Conservation (phyloP, 164 flowering plant species). For the Aristolochia fimbriata region DNA sequence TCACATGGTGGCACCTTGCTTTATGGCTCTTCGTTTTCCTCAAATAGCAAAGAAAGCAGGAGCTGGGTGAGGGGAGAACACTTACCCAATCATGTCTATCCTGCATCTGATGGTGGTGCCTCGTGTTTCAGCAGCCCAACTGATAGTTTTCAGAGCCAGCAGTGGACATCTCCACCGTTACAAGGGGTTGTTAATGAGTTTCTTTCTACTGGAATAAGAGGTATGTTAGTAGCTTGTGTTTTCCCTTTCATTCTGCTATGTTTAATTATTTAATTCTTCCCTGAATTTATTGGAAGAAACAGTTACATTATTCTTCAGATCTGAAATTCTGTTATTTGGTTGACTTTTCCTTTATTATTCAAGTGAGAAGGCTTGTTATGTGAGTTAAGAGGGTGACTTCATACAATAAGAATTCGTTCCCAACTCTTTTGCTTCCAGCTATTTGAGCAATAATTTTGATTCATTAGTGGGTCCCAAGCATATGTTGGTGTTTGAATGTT, state of each 20-base stretch:
- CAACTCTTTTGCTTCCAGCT: too few species aligned
- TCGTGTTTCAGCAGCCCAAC: slow-evolving; percentile 61
- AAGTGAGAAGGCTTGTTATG: too few species aligned
- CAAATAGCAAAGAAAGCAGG: slow-evolving; percentile 62
- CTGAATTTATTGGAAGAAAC: too few species aligned
- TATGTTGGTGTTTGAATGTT: too few species aligned
- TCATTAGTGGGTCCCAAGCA: too few species aligned
- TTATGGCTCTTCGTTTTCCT: slow-evolving; percentile 62
- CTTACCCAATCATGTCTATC: slow-evolving; percentile 33
- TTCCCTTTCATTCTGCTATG: not conserved
- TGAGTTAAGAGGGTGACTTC: too few species aligned
- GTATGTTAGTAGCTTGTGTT: slow-evolving; percentile 17
- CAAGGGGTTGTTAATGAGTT: slow-evolving; percentile 49
- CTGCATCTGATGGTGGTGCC: slow-evolving; percentile 58
- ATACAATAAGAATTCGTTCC: too few species aligned
- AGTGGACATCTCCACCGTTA: slow-evolving; percentile 58
- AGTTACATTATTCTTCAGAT: too few species aligned
- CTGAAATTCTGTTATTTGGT: too few species aligned
- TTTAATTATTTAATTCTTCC: too few species aligned
- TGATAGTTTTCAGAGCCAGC: slow-evolving; percentile 57
- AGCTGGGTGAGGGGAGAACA: slow-evolving; percentile 50
- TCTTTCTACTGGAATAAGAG: slow-evolving; percentile 35
- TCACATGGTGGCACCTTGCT: slow-evolving; percentile 37
- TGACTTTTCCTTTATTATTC: too few species aligned
- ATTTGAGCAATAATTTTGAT: too few species aligned